Evolutionary conservation across 139 green algal species (phyloP).

Genomic region (Chlorella sp.): DNA sequence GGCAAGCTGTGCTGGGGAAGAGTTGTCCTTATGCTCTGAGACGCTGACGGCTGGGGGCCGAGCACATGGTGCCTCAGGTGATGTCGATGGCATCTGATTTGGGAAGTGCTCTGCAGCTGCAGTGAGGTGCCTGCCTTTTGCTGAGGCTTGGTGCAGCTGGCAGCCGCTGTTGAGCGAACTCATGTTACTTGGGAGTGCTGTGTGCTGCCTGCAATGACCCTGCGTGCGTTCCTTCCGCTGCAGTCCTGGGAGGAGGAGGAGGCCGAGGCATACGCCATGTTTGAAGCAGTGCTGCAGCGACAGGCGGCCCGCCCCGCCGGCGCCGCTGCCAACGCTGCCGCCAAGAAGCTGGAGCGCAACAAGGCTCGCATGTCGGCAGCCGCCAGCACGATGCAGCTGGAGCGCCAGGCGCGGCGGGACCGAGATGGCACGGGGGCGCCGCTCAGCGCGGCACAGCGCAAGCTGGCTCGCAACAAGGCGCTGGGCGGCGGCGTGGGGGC

Average conservation of each 20-base stretch:
- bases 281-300: conserved; percentile 36
- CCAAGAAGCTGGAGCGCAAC: conserved; percentile 36
- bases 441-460: not conserved
- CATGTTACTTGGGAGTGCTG: not conserved
- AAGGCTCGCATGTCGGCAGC: not conserved
- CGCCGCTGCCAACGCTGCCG: not conserved
- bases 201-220: not conserved
- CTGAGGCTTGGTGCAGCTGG: too few species aligned
- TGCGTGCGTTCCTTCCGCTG: not conserved
- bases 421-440: not conserved
- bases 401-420: not conserved
- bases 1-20: not conserved
- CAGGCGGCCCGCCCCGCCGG: not conserved
- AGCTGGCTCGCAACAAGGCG: conserved; percentile 16
- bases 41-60: too few species aligned
- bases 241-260: conserved; percentile 39
- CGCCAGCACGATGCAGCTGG: not conserved
- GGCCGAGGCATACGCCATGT: conserved; percentile 36
- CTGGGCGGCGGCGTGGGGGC: not conserved
- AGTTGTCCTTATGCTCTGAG: too few species aligned
- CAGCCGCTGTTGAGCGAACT: too few species aligned
- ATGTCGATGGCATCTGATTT: too few species aligned
- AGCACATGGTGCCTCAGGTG: too few species aligned
- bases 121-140: too few species aligned
- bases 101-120: too few species aligned